phyloP scores from a whole-genome alignment of 1,139 yeast genomes.

The Lipomyces yarrowii region DNA sequence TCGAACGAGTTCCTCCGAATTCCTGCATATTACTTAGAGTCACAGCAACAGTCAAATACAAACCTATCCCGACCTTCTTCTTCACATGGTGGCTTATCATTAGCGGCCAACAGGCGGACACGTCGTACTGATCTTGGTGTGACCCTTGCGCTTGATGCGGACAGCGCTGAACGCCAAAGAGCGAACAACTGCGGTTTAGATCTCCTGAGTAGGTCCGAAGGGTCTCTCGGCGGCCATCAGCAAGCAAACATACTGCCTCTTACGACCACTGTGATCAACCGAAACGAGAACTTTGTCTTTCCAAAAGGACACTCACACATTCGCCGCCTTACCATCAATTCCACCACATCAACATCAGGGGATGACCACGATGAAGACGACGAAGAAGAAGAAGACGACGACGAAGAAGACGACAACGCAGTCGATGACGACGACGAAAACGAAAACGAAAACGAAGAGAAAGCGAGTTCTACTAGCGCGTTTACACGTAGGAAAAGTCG shows the following conservation, averaged over 20 bases:
- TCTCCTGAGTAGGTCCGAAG: background rate
- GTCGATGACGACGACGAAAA: background rate
- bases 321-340: background rate
- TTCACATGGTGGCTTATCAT: background rate
- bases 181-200: background rate
- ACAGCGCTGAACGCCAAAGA: background rate
- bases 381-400: background rate
- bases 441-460: background rate
- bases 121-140: background rate
- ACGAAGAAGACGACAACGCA: too few species aligned
- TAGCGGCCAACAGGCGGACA: background rate
- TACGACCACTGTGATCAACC: background rate
- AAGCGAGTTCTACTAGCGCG: background rate
- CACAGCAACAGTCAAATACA: background rate
- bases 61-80: background rate
- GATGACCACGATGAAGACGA: background rate
- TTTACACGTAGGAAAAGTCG: background rate
- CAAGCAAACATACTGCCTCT: background rate
- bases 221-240: background rate
- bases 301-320: background rate
- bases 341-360: background rate
- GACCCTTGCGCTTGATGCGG: background rate
- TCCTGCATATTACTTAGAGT: background rate
- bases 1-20: slow-evolving; percentile 4
- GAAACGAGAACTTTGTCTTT: background rate